Conservation (phyloP, 2,329 filamentous ascomycete species). For the Alternaria triticina region DNA sequence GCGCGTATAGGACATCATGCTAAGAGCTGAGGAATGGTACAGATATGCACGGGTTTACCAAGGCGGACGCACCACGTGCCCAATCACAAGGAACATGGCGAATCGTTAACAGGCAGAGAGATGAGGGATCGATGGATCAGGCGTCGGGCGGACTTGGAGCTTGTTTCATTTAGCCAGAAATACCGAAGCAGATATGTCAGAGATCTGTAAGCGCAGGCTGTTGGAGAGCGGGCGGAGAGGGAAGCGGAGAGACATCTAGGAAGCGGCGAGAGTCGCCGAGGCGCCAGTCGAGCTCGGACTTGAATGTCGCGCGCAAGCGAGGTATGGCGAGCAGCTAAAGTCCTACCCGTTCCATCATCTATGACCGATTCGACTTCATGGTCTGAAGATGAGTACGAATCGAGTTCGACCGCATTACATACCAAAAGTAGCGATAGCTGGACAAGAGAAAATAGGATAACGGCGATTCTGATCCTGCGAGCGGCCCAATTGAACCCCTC, state of each 20-base stretch:
- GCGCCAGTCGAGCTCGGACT: neutral
- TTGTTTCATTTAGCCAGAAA: slow-evolving; percentile 3
- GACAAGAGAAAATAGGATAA: neutral
- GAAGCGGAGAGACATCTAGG: neutral
- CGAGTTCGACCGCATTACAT: neutral
- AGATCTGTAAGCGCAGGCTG: slow-evolving; percentile 1
- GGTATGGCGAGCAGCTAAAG: neutral
- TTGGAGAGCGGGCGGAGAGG: neutral
- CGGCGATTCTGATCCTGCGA: neutral
- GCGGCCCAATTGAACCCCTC: neutral
- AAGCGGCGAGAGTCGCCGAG: neutral
- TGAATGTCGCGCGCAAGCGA: neutral
- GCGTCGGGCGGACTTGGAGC: neutral
- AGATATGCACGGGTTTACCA: slow-evolving; percentile 14
- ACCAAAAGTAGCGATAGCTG: neutral
- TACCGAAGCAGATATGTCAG: neutral
- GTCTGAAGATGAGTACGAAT: neutral
- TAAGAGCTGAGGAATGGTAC: neutral
- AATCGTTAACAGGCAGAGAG: slow-evolving; percentile 20
- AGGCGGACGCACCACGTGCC: slow-evolving; percentile 15
- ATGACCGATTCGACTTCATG: neutral
- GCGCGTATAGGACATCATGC: neutral
- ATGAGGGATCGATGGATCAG: slow-evolving; percentile 16
- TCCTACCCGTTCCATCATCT: neutral
- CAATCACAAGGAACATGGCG: slow-evolving; percentile 18